Evolutionary conservation across 768 basidiomycete genomes (phyloP), one percentile per base, ranked within the genome.

Genomic region (Leccinellum rugosiceps): DNA sequence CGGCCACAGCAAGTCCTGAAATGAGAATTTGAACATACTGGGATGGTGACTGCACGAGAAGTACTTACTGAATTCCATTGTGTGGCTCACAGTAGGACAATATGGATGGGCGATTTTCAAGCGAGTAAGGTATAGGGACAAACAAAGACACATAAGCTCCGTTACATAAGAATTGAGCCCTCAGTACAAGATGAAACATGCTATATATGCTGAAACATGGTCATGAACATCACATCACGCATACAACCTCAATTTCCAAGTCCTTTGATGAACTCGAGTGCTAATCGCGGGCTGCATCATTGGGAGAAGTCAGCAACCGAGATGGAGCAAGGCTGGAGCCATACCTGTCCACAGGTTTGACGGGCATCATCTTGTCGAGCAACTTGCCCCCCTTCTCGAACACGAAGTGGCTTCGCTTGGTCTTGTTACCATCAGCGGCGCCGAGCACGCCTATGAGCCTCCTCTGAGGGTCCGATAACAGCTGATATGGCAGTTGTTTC

Each of bases 361-460:
- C 94, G 1, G 92, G 92, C 15, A 92, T 75, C 67, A 85, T 86
- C 76, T 85, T 91, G 15, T 95, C 88, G 4, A 96, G 74, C 44
- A 98, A 78, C 71, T 92, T 92, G 1, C 94, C 95, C 6, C 92
- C 94, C 71, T 91, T 90, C 63, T 85, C 90, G 64, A 98, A 96
- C 63, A 98, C 83, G 72, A 96, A 97, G 72, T 96, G 94, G 62
- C 91, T 94, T 14, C 95, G 84, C 75, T 91, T 92, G 52, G 92
- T 92, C 76, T 84, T 90, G 34, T 87, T 90, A 9, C 86, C 86
- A 34, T 83, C 83, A 0, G 81, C 86, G 14, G 92, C 92, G 15
- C 94, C 95, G 26, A 98, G 80, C 3, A 85, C 88, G 32, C 80
- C 79, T 62, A 98, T 91, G 30, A 98, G 78, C 23, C 78, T 70